A percentile compares a stretch with the other conserved stretches of the same genome.
These are phyloP conservation scores for Chrysophaeum taylorii DNA, from an alignment of 352 stramenopile genomes.

Conservation along the genomic window DNA sequence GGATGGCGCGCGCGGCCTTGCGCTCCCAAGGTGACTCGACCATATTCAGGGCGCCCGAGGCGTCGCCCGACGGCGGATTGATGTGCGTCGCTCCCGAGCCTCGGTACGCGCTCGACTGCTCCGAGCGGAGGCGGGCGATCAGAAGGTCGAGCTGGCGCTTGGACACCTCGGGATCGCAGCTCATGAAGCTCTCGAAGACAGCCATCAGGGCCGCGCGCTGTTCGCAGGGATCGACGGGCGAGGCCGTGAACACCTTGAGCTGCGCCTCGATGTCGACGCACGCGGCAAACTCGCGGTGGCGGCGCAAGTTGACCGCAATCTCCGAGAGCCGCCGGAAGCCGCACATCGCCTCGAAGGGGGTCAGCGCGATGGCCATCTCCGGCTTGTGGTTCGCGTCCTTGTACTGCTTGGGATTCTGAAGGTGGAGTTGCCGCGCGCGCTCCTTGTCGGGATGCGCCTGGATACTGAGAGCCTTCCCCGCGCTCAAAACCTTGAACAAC, in stretches of 20 bases:
- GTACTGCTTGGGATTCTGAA: constrained; percentile 76
- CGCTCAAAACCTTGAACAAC: constrained; percentile 95
- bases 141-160: constrained; percentile 58
- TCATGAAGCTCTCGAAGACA: constrained; percentile 62
- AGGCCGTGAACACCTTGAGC: constrained; percentile 37
- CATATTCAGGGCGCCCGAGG: background rate
- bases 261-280: constrained; percentile 43
- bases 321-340: constrained; percentile 85
- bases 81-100: background rate
- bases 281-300: constrained; percentile 70
- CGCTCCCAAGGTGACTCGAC: constrained; percentile 46
- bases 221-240: constrained; percentile 24
- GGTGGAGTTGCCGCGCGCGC: constrained; percentile 47
- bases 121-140: constrained; percentile 56
- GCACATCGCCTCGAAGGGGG: constrained; percentile 86
- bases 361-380: constrained; percentile 97
- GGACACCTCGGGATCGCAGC: constrained; percentile 38
- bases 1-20: constrained; percentile 50
- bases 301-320: constrained; percentile 70
- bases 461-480: constrained; percentile 94
- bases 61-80: background rate
- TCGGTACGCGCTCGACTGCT: constrained; percentile 30
- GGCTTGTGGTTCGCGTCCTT: constrained; percentile 98
- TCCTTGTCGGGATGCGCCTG: constrained; percentile 75
- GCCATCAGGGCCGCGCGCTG: constrained; percentile 44